phyloP scores from a whole-genome alignment of 139 green algal genomes.

The Parachlorella kessleri region DNA sequence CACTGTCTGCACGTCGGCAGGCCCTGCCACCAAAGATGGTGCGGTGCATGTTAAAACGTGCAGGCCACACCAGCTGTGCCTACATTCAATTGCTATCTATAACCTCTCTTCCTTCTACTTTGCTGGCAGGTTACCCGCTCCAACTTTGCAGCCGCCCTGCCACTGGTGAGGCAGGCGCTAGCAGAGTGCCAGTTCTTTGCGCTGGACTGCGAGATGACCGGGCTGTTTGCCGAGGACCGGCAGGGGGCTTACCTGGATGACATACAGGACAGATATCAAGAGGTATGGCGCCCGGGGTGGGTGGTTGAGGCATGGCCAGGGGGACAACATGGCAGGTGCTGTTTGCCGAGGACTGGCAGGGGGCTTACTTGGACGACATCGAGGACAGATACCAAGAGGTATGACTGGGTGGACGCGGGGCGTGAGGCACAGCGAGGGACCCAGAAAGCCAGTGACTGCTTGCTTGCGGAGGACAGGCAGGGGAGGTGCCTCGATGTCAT shows the following conservation, averaged over 20 bases:
- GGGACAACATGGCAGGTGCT: too few relatives aligned
- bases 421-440: not conserved
- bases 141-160: slow-evolving; percentile 69
- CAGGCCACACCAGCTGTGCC: too few relatives aligned
- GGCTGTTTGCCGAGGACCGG: slow-evolving; percentile 60
- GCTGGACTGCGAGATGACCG: slow-evolving; percentile 84
- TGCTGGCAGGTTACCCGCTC: slow-evolving; percentile 68
- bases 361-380: slow-evolving; percentile 67
- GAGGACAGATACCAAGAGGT: slow-evolving; percentile 30
- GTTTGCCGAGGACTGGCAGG: slow-evolving; percentile 49
- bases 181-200: slow-evolving; percentile 49
- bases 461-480: too few relatives aligned
- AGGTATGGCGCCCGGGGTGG: slow-evolving; percentile 19
- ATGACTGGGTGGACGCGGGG: not conserved
- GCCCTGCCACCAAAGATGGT: too few relatives aligned
- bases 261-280: slow-evolving; percentile 63
- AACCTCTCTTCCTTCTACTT: too few relatives aligned
- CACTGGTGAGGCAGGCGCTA: slow-evolving; percentile 51
- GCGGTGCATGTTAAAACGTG: too few relatives aligned
- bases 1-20: too few relatives aligned
- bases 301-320: not conserved
- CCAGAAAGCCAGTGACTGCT: too few relatives aligned
- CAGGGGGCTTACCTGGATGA: slow-evolving; percentile 65
- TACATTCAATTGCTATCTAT: too few relatives aligned
- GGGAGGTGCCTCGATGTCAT: too few relatives aligned